Evolutionary conservation across 2,329 filamentous ascomycete species (phyloP).

Genomic region (Lecanosticta acicola): DNA sequence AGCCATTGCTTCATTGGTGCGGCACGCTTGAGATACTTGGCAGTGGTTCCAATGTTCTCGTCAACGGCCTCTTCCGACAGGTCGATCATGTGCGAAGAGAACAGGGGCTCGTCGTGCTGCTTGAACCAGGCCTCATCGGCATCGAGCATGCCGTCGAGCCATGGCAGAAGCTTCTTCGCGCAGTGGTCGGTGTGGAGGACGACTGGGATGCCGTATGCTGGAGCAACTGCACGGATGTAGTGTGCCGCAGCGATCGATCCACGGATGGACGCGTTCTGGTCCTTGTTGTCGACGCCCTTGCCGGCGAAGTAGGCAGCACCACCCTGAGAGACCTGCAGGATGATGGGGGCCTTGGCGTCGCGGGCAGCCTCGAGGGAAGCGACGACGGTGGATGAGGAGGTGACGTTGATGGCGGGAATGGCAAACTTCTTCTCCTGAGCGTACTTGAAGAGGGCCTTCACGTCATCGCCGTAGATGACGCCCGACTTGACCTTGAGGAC

Average conservation of each 20-base stretch:
- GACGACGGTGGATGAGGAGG: conserved; percentile 81
- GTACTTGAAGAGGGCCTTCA: conserved; percentile 70
- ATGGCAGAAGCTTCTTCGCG: conserved; percentile 98
- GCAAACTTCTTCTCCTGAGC: conserved; percentile 82
- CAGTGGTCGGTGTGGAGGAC: conserved; percentile 97
- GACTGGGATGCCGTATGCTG: conserved; percentile 82
- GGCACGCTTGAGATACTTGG: conserved; percentile 86
- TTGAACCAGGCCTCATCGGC: conserved; percentile 96
- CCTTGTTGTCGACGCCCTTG: conserved; percentile 69
- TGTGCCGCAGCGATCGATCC: conserved; percentile 85
- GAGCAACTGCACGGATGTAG: conserved; percentile 85
- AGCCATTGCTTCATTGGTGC: conserved; percentile 98
- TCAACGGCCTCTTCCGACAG: conserved; percentile 85
- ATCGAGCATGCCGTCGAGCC: conserved; percentile 93
- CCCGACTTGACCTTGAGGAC: conserved; percentile 33
- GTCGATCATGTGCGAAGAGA: conserved; percentile 98
- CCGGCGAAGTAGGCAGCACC: conserved; percentile 62
- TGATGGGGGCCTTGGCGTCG: conserved; percentile 83
- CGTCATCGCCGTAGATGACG: conserved; percentile 35
- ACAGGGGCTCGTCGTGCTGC: conserved; percentile 83
- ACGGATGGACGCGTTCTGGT: conserved; percentile 83
- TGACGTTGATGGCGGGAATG: conserved; percentile 72
- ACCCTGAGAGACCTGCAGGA: conserved; percentile 90
- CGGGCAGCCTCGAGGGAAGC: conserved; percentile 89
- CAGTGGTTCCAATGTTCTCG: conserved; percentile 87